These are phyloP conservation scores for Xylaria sp. DNA, from an alignment of 2,329 filamentous ascomycete genomes.

Conservation along the genomic window DNA sequence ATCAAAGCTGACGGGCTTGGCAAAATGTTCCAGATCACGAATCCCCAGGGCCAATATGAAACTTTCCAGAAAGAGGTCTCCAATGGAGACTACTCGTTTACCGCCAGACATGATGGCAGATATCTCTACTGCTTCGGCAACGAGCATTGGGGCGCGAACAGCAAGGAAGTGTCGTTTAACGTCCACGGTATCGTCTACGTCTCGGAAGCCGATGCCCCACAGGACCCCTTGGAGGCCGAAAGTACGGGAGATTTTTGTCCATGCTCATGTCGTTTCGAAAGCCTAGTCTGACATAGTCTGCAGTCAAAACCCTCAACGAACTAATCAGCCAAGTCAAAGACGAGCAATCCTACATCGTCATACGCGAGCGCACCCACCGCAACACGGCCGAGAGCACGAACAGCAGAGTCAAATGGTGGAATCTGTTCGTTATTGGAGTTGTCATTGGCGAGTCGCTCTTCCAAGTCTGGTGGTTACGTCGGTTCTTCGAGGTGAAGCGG, in stretches of 20 bases:
- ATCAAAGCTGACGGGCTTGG: constrained; percentile 27
- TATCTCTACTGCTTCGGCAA: constrained; percentile 99
- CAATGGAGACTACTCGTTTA: constrained; percentile 92
- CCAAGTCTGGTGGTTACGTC: constrained; percentile 99
- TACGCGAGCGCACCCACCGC: constrained; percentile 93
- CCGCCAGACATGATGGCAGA: constrained; percentile 82
- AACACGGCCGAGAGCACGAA: constrained; percentile 99
- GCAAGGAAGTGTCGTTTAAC: constrained; percentile 98
- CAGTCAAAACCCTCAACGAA: constrained; percentile 83
- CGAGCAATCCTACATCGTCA: constrained; percentile 95
- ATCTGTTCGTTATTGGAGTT: constrained; percentile 90
- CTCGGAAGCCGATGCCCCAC: constrained; percentile 79
- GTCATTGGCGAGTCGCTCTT: constrained; percentile 92
- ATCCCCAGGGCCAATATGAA: constrained; percentile 77
- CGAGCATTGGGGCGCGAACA: constrained; percentile 94
- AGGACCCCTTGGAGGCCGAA: constrained; percentile 90
- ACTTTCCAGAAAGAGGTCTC: constrained; percentile 81
- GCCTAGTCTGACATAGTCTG: constrained; percentile 7
- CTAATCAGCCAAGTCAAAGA: constrained; percentile 92
- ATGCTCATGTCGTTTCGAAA: neutral
- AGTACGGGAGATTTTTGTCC: constrained; percentile 58
- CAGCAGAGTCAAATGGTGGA: constrained; percentile 98
- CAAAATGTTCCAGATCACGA: constrained; percentile 66
- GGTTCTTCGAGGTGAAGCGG: constrained; percentile 90
- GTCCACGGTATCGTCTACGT: constrained; percentile 99